Evolutionary conservation across 345 rosid genomes (phyloP).

Genomic region (Rhodomyrtus tomentosa): DNA sequence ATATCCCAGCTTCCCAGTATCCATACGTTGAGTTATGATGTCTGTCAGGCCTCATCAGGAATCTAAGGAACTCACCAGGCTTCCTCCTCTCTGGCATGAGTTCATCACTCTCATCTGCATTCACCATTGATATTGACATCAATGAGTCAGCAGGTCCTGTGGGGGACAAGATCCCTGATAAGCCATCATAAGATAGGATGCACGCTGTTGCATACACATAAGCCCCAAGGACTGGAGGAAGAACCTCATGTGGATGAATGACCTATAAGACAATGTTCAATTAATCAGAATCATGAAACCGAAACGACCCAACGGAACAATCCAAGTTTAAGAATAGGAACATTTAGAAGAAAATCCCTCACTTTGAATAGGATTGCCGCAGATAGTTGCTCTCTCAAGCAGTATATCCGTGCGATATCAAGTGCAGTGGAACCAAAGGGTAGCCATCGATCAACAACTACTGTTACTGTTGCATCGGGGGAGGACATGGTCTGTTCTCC

Average conservation of each 20-base stretch:
- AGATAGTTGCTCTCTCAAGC: conserved; percentile 64
- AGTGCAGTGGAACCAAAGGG: conserved; percentile 58
- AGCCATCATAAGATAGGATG: conserved; percentile 55
- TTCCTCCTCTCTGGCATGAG: conserved; percentile 1
- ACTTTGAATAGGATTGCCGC: conserved; percentile 75
- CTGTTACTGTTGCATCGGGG: conserved; percentile 56
- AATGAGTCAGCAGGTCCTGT: conserved; percentile 20
- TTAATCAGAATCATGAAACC: background rate
- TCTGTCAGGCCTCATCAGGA: background rate
- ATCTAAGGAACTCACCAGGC: conserved; percentile 9
- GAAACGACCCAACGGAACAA: background rate
- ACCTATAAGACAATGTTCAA: conserved; percentile 28
- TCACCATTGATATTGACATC: conserved; percentile 40
- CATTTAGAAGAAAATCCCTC: background rate
- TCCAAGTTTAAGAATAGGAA: background rate
- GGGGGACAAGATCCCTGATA: conserved; percentile 26
- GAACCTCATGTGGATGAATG: conserved; percentile 34
- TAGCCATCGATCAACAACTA: conserved; percentile 80
- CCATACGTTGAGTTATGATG: background rate
- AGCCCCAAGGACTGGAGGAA: conserved; percentile 63
- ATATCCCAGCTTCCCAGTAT: background rate
- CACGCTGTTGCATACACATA: conserved; percentile 42
- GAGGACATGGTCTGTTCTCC: conserved; percentile 53
- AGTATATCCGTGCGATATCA: conserved; percentile 84
- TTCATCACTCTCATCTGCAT: conserved; percentile 25